Evolutionary conservation across 345 rosid species (phyloP).

Genomic region (Lepidium aucheri): DNA sequence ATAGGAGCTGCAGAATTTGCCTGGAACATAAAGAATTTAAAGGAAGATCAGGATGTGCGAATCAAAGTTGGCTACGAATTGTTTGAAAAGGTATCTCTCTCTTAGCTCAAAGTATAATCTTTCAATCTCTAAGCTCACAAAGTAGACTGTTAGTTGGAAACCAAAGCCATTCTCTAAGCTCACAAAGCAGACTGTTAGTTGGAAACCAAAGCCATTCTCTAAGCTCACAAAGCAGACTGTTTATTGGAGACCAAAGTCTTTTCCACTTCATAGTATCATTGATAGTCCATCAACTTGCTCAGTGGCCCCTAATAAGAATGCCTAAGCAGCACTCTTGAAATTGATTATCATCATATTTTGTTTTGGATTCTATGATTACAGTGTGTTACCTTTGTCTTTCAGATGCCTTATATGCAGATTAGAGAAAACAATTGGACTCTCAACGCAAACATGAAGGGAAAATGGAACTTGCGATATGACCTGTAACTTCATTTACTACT

Average conservation of each 20-base stretch:
- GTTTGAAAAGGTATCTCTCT: slow-evolving; percentile 51
- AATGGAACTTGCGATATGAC: slow-evolving; percentile 75
- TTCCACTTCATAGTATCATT: background rate
- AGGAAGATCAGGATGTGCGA: slow-evolving; percentile 70
- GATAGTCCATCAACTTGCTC: background rate
- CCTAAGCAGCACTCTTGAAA: background rate
- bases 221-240: no score
- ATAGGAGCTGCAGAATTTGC: slow-evolving; percentile 79
- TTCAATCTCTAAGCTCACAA: background rate
- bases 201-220: no score
- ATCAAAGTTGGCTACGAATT: slow-evolving; percentile 77
- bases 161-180: no score
- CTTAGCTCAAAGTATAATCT: background rate
- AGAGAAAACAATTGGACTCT: slow-evolving; percentile 92
- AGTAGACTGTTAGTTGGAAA: no score
- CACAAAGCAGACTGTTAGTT: no score
- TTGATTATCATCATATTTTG: background rate
- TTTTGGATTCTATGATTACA: background rate
- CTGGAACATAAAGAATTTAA: slow-evolving; percentile 64
- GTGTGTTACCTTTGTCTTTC: slow-evolving; percentile 17
- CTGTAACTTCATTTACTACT: slow-evolving; percentile 31
- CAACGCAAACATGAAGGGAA: slow-evolving; percentile 68
- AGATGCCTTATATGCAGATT: slow-evolving; percentile 83
- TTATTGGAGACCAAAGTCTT: background rate
- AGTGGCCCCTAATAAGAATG: background rate